phyloP scores from a whole-genome alignment of 2,329 filamentous ascomycete genomes.

The Aquanectria penicillioides region DNA sequence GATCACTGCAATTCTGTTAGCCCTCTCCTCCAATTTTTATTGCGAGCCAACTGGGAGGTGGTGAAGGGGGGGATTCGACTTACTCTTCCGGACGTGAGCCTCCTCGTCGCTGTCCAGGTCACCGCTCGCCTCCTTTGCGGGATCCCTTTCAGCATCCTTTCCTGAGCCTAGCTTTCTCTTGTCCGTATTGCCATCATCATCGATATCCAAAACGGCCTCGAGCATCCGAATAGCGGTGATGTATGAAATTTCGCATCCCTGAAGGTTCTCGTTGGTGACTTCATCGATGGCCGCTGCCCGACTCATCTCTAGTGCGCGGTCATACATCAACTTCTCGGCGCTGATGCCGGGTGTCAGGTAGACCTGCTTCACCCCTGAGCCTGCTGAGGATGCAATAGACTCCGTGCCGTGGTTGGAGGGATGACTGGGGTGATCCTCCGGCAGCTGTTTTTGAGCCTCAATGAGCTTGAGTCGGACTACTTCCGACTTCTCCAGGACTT shows the following conservation, averaged over 20 bases:
- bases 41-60: too few species aligned
- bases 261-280: constrained; percentile 88
- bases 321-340: constrained; percentile 97
- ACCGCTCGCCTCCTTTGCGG: constrained; percentile 46
- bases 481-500: constrained; percentile 95
- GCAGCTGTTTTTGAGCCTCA: constrained; percentile 85
- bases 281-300: constrained; percentile 94
- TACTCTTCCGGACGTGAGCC: constrained; percentile 78
- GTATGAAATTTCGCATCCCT: constrained; percentile 91
- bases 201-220: constrained; percentile 90
- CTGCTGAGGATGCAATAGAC: constrained; percentile 64
- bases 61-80: constrained; percentile 42
- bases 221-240: constrained; percentile 93
- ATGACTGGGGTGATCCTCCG: constrained; percentile 85
- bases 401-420: constrained; percentile 78
- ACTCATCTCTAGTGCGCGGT: constrained; percentile 97
- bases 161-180: constrained; percentile 48
- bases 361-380: constrained; percentile 80
- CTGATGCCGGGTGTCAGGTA: constrained; percentile 88
- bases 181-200: constrained; percentile 63
- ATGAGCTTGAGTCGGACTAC: constrained; percentile 89
- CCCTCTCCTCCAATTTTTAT: too few species aligned
- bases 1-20: constrained; percentile 61
- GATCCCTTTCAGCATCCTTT: constrained; percentile 54
- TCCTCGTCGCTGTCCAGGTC: constrained; percentile 76